Evolutionary conservation across 345 rosid genomes (phyloP).

Genomic region (Dimocarpus longan): DNA sequence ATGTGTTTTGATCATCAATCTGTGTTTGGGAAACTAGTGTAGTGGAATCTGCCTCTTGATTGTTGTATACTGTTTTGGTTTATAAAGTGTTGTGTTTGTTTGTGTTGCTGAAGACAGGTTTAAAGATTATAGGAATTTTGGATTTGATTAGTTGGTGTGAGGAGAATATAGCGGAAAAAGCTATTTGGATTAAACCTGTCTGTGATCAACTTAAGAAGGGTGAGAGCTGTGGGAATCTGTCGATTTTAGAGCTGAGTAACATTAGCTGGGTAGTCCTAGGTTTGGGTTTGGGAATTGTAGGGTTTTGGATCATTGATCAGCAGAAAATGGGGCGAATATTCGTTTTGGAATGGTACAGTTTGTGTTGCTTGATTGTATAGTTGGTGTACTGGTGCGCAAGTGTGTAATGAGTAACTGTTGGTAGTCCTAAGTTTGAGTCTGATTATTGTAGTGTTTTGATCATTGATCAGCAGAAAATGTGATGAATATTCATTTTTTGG

Average conservation of each 20-base stretch:
- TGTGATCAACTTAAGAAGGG: neutral
- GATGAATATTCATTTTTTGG: neutral
- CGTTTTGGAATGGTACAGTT: too few relatives aligned
- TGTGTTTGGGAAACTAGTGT: neutral
- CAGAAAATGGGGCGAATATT: too few relatives aligned
- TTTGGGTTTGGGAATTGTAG: neutral
- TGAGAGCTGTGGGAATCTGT: neutral
- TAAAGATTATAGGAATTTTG: neutral
- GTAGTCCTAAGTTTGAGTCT: neutral
- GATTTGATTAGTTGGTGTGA: neutral
- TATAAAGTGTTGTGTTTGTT: neutral
- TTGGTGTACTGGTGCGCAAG: too few relatives aligned
- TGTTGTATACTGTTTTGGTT: neutral
- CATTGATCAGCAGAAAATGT: neutral
- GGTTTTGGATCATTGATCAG: too few relatives aligned
- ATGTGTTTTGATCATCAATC: neutral
- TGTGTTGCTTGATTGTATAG: too few relatives aligned
- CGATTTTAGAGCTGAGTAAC: neutral
- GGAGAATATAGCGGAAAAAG: neutral
- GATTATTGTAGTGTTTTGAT: neutral
- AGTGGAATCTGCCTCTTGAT: neutral
- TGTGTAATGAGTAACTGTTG: neutral
- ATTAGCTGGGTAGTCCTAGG: neutral
- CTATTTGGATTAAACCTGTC: neutral
- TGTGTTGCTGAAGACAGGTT: neutral